Evolutionary conservation across 108 stramenopile species (phyloP).

Genomic region (Ochromonas danica): DNA sequence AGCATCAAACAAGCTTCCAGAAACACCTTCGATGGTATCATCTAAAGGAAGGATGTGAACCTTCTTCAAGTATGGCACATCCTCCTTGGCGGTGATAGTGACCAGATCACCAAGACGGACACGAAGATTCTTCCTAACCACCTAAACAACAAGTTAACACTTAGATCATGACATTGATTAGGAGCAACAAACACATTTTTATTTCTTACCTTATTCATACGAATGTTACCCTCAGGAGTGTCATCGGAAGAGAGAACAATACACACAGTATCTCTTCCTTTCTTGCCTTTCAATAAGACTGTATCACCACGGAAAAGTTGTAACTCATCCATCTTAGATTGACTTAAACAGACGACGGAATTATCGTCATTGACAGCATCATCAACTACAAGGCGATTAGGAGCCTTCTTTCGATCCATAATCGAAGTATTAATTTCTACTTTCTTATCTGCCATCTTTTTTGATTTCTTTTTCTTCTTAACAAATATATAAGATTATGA

Average conservation of each 20-base stretch:
- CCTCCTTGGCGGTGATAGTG: conserved; percentile 85
- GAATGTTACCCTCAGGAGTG: conserved; percentile 82
- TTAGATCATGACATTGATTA: not conserved
- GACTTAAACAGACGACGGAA: conserved; percentile 70
- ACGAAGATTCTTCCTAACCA: conserved; percentile 96
- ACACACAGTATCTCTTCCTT: conserved; percentile 94
- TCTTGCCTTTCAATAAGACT: conserved; percentile 98
- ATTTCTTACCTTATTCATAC: conserved; percentile 88
- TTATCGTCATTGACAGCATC: conserved; percentile 99
- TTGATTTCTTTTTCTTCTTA: too few relatives aligned
- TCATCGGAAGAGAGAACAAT: conserved; percentile 93
- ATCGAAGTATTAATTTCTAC: conserved; percentile 39
- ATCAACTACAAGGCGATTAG: conserved; percentile 98
- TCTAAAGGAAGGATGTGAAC: conserved; percentile 96
- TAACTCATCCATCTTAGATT: conserved; percentile 95
- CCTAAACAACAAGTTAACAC: conserved; percentile 39
- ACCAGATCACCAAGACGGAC: conserved; percentile 94
- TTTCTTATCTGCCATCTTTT: not conserved
- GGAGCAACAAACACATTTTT: not conserved
- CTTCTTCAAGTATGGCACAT: conserved; percentile 97
- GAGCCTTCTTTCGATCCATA: conserved; percentile 79
- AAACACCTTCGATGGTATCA: conserved; percentile 97
- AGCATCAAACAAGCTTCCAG: conserved; percentile 98
- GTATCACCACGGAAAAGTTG: conserved; percentile 98
- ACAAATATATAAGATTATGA: too few relatives aligned